Percentiles rank a stretch among this genome's conserved stretches.
These are phyloP conservation scores for Sugiyamaella smithiae DNA, from an alignment of 805 yeast species.

Conservation along the genomic window DNA sequence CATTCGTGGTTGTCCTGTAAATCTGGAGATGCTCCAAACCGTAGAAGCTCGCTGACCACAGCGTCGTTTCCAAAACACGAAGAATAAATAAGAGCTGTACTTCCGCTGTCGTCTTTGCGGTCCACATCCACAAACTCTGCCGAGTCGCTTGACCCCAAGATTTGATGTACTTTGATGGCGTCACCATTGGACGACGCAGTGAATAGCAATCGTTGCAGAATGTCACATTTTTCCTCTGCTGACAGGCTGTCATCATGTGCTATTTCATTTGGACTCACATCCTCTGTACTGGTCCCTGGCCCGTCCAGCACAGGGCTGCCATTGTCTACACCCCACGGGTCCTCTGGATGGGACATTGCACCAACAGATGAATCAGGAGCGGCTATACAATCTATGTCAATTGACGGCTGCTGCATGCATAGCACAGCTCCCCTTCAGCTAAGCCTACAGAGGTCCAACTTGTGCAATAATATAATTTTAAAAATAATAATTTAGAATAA, in stretches of 20 bases:
- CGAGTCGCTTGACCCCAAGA: slow-evolving; percentile 30
- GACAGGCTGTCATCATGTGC: slow-evolving; percentile 21
- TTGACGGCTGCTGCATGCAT: too few species aligned
- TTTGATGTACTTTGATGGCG: slow-evolving; percentile 26
- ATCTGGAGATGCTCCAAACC: slow-evolving; percentile 37
- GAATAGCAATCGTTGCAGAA: slow-evolving; percentile 32
- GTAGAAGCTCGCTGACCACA: slow-evolving; percentile 35
- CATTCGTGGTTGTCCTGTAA: slow-evolving; percentile 38
- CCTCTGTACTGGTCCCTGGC: too few species aligned
- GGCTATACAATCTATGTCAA: too few species aligned
- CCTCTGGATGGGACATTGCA: slow-evolving; percentile 1
- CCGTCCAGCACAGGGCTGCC: too few species aligned
- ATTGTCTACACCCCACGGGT: slow-evolving; percentile 4
- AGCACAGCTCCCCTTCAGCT: too few species aligned
- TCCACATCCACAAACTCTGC: slow-evolving; percentile 31
- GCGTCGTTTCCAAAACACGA: slow-evolving; percentile 40
- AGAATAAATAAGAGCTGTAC: slow-evolving; percentile 40
- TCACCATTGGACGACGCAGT: slow-evolving; percentile 39
- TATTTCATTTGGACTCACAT: slow-evolving; percentile 26
- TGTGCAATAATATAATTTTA: too few species aligned
- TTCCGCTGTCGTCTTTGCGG: slow-evolving; percentile 37
- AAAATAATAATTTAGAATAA: too few species aligned
- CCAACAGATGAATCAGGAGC: too few species aligned
- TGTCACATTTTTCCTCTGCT: slow-evolving; percentile 20
- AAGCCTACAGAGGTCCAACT: too few species aligned